These are phyloP conservation scores for Coffea canephora DNA, from an alignment of 257 asterid species.

Conservation along the genomic window DNA sequence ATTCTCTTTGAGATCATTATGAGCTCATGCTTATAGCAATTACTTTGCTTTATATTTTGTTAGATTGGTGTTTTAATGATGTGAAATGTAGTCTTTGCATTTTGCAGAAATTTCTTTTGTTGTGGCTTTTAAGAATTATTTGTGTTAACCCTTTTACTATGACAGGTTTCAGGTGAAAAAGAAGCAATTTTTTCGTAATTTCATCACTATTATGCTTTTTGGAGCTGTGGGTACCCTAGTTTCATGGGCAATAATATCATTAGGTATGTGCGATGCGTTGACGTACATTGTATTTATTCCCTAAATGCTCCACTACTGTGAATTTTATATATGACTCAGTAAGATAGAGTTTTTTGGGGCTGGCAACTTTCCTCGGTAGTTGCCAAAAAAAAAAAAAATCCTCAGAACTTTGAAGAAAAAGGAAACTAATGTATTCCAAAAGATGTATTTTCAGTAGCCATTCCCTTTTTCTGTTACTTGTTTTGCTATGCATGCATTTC, in stretches of 20 bases:
- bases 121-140: neutral
- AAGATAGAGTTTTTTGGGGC: neutral
- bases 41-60: neutral
- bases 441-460: neutral
- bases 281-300: neutral
- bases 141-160: neutral
- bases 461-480: neutral
- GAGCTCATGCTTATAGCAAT: neutral
- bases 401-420: neutral
- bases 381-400: too few species aligned
- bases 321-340: neutral
- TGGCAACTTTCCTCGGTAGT: neutral
- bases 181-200: conserved; percentile 50
- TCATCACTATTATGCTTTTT: conserved; percentile 41
- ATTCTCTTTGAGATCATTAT: neutral
- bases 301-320: neutral
- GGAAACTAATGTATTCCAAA: neutral
- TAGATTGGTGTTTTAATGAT: neutral
- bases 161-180: conserved; percentile 49
- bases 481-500: neutral
- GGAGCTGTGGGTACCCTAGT: conserved; percentile 48
- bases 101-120: neutral
- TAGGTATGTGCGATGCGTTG: conserved; percentile 25
- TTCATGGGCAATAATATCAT: conserved; percentile 36
- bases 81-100: neutral